These are phyloP conservation scores for Neoboletus brunneissimus DNA, from an alignment of 768 basidiomycete genomes.

Conservation along the genomic window DNA sequence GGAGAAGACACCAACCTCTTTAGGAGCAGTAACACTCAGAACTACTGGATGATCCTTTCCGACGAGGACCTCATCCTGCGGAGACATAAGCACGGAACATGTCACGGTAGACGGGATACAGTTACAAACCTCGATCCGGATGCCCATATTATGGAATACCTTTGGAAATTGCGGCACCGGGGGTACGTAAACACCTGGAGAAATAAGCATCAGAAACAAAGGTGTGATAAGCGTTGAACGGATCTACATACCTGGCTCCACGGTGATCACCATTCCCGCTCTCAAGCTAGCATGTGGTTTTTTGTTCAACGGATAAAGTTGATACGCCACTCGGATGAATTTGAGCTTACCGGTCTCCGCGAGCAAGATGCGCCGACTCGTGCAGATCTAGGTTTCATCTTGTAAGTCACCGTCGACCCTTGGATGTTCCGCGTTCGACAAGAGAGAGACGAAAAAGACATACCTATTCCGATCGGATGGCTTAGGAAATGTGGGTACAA, in stretches of 20 bases:
- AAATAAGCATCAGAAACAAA: constrained; percentile 5
- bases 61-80: constrained; percentile 71
- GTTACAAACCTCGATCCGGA: constrained; percentile 76
- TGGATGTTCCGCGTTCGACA: not conserved
- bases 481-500: constrained; percentile 93
- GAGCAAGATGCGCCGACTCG: constrained; percentile 67
- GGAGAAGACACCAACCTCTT: constrained; percentile 55
- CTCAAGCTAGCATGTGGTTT: constrained; percentile 48
- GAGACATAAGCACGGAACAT: constrained; percentile 7
- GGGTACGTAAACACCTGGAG: constrained; percentile 82
- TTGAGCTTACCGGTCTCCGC: constrained; percentile 47
- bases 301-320: constrained; percentile 6
- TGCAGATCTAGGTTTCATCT: constrained; percentile 66
- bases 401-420: constrained; percentile 10
- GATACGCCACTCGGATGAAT: not conserved
- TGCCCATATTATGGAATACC: constrained; percentile 86
- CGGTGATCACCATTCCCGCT: constrained; percentile 87
- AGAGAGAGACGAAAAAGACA: constrained; percentile 21
- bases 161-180: constrained; percentile 74
- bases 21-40: constrained; percentile 71
- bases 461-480: constrained; percentile 90
- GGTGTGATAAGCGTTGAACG: not conserved
- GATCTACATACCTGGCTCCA: constrained; percentile 79
- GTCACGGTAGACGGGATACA: not conserved
- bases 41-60: constrained; percentile 59